Evolutionary conservation across 73 alveolate genomes (phyloP).

Genomic region (Symbiodinium pilosum): DNA sequence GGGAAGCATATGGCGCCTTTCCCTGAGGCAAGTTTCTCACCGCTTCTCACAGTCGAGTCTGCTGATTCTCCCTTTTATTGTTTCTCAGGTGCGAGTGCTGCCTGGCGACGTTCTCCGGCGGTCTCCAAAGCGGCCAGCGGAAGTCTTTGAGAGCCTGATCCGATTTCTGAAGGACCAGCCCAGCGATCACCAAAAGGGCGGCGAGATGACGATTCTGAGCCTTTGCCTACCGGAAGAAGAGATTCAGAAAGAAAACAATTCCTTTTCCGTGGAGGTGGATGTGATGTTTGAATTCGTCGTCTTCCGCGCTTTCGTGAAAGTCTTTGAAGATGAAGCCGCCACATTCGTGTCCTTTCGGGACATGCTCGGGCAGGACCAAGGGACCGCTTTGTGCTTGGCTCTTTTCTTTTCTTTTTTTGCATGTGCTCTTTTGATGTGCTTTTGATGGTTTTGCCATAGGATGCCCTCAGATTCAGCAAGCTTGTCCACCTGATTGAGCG

Average conservation of each 20-base stretch:
- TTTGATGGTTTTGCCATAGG: not conserved
- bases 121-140: slow-evolving; percentile 16
- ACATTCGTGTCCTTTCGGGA: not conserved
- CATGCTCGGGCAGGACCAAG: not conserved
- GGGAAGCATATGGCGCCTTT: slow-evolving; percentile 5
- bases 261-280: not conserved
- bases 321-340: not conserved
- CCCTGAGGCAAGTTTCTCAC: slow-evolving; percentile 7
- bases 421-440: too few species aligned
- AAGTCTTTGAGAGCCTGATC: not conserved
- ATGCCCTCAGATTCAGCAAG: not conserved
- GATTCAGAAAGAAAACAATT: too few species aligned
- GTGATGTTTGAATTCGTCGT: slow-evolving; percentile 2
- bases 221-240: too few species aligned
- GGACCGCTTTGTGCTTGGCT: not conserved
- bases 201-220: not conserved
- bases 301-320: not conserved
- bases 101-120: slow-evolving; percentile 11
- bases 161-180: not conserved
- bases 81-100: not conserved
- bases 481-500: not conserved
- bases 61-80: too few species aligned
- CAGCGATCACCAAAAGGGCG: not conserved
- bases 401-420: too few species aligned
- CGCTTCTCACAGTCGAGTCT: too few species aligned